Evolutionary conservation across 306 rosid genomes (phyloP).

Genomic region (Fragaria vesca): DNA sequence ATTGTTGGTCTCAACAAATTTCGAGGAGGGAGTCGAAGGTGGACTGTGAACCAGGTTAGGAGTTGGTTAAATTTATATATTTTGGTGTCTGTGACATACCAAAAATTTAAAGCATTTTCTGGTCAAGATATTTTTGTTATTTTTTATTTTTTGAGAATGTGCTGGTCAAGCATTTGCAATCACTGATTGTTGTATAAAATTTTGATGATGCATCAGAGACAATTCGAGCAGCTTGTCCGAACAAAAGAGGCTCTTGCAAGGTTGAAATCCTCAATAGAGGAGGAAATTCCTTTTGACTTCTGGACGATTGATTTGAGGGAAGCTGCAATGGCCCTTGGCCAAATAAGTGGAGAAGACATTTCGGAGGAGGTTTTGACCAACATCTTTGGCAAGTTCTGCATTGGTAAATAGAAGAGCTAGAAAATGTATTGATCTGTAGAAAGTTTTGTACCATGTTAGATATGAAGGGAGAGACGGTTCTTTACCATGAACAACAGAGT

Average conservation of each 20-base stretch:
- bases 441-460: neutral
- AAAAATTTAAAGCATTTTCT: neutral
- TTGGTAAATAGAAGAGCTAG: slow-evolving; percentile 52
- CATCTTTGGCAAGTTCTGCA: slow-evolving; percentile 87
- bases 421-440: neutral
- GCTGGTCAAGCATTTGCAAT: too few species aligned
- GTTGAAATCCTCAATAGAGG: slow-evolving; percentile 72
- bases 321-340: slow-evolving; percentile 84
- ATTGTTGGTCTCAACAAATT: slow-evolving; percentile 68
- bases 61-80: neutral
- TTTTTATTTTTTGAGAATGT: too few species aligned
- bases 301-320: slow-evolving; percentile 96
- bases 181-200: slow-evolving; percentile 7
- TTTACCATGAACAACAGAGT: neutral
- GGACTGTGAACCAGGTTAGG: slow-evolving; percentile 90
- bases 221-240: slow-evolving; percentile 91
- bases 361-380: slow-evolving; percentile 86
- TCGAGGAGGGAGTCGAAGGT: slow-evolving; percentile 69
- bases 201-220: slow-evolving; percentile 62
- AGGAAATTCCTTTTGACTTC: slow-evolving; percentile 81
- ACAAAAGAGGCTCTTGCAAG: slow-evolving; percentile 79
- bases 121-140: neutral
- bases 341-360: slow-evolving; percentile 89
- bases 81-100: neutral
- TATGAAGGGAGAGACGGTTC: neutral